phyloP scores from a whole-genome alignment of 352 stramenopile genomes.

The Globisporangium yorkense region DNA sequence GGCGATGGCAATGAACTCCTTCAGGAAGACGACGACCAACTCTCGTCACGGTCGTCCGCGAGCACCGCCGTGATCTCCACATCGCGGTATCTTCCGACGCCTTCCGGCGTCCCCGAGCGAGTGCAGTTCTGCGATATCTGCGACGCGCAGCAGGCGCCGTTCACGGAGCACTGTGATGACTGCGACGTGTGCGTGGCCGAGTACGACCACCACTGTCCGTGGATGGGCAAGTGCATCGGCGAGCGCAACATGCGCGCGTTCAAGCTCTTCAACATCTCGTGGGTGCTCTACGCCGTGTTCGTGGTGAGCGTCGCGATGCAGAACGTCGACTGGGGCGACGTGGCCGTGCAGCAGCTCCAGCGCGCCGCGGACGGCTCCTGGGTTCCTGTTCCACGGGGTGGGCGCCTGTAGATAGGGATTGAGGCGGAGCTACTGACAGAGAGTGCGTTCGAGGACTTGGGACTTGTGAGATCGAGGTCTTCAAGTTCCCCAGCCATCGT shows the following conservation, averaged over 20 bases:
- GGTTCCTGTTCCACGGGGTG: conserved; percentile 2
- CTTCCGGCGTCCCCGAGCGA: not conserved
- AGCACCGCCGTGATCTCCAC: conserved; percentile 14
- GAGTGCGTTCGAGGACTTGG: no score
- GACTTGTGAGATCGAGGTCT: no score
- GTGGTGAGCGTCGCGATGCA: conserved; percentile 54
- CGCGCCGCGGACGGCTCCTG: conserved; percentile 21
- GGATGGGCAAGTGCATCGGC: conserved; percentile 93
- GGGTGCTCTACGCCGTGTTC: conserved; percentile 84
- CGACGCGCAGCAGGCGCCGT: conserved; percentile 41
- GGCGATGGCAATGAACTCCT: not conserved
- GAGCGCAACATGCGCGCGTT: conserved; percentile 89
- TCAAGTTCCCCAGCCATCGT: not conserved
- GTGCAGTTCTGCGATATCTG: conserved; percentile 61
- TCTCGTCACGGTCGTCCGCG: conserved; percentile 6
- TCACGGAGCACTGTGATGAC: conserved; percentile 89
- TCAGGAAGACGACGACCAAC: not conserved
- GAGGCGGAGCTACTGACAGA: no score
- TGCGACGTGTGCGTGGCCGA: conserved; percentile 90
- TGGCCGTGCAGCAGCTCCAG: conserved; percentile 31
- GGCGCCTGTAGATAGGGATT: not conserved
- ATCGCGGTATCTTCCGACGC: conserved; percentile 7
- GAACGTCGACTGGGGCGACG: conserved; percentile 42
- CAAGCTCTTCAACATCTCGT: conserved; percentile 82
- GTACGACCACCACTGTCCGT: conserved; percentile 91